Conservation (phyloP, 179 eudicot species). For the Corrigiola litoralis region DNA sequence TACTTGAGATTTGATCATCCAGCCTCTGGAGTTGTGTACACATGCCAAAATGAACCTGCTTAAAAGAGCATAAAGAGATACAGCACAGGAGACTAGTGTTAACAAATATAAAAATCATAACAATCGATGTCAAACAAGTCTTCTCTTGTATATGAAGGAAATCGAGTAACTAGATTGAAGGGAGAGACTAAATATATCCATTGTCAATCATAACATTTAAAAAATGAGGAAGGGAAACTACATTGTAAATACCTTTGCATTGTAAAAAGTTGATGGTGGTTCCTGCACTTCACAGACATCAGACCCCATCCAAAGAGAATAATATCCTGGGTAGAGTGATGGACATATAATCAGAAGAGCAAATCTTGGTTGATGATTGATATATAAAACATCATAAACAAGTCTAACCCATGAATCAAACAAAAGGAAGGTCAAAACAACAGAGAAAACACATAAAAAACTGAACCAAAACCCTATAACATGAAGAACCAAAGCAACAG, state of each 20-base stretch:
- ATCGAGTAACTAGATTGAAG: too few relatives aligned
- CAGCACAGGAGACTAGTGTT: too few relatives aligned
- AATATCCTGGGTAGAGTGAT: slow-evolving; percentile 12
- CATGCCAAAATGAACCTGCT: slow-evolving; percentile 75
- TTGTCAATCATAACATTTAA: not conserved
- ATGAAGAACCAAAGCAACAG: too few relatives aligned
- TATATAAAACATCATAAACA: not conserved
- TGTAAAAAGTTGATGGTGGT: slow-evolving; percentile 23
- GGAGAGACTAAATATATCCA: not conserved
- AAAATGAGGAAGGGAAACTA: not conserved
- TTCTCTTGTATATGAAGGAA: too few relatives aligned
- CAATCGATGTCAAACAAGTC: too few relatives aligned
- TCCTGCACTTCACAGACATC: slow-evolving; percentile 43
- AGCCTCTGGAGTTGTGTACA: slow-evolving; percentile 48
- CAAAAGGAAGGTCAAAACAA: too few relatives aligned
- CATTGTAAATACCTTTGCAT: slow-evolving; percentile 46
- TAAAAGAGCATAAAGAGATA: not conserved
- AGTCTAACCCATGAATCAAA: not conserved
- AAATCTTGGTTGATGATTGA: not conserved
- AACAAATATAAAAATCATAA: too few relatives aligned
- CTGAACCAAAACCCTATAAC: too few relatives aligned
- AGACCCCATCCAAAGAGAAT: slow-evolving; percentile 50
- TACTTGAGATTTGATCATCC: slow-evolving; percentile 41
- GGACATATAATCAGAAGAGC: slow-evolving; percentile 3
- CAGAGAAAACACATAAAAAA: too few relatives aligned